Base-by-base conservation (phyloP, 2,329 filamentous ascomycete genomes). In the Madurella mycetomatis region DNA sequence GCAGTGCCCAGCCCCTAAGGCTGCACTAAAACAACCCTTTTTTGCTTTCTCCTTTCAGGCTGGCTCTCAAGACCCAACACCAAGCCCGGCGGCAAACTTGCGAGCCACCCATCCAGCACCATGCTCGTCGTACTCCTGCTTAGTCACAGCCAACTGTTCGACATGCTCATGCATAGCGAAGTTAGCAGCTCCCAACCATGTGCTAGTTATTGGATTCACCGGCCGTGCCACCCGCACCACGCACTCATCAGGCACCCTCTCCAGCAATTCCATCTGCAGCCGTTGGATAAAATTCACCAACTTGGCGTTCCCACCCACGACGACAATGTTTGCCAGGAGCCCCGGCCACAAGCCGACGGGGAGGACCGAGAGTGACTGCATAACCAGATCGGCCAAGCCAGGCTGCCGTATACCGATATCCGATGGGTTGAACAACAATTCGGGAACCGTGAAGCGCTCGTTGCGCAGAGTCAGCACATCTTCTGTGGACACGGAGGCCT, bases 391-490 rank as follows among this genome's bases (percentile, higher is more conserved):
- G 0, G 90, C 82, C 17, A 99, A 76, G 0, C 94, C 94, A 0
- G 87, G 84, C 64, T 95, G 89, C 45, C 84, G 82, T 70, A 96
- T 83, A 1, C 91, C 92, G 42, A 95, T 85, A 70, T 97, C 92
- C 3, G 81, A 79, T 0, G 94, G 94, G 52, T 81, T 87, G 73
- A 99, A 97, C 2, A 99, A 73, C 5, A 97, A 77, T 68, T 99
- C 94, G 0, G 94, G 92, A 0, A 96, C 87, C 1, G 84, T 77
- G 67, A 99, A 99, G 44, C 92, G 83, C 73, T 99, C 94, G 69
- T 96, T 97, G 4, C 90, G 86, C 9, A 99, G 77, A 0, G 91
- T 90, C 59, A 99, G 73, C 13, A 92, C 78, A 67, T 97, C 92
- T 67, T 97, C 92, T 19, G 78, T 76, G 11, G 75, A 65, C 49